Base-by-base conservation (phyloP, 768 basidiomycete species). In the Russula vinacea region DNA sequence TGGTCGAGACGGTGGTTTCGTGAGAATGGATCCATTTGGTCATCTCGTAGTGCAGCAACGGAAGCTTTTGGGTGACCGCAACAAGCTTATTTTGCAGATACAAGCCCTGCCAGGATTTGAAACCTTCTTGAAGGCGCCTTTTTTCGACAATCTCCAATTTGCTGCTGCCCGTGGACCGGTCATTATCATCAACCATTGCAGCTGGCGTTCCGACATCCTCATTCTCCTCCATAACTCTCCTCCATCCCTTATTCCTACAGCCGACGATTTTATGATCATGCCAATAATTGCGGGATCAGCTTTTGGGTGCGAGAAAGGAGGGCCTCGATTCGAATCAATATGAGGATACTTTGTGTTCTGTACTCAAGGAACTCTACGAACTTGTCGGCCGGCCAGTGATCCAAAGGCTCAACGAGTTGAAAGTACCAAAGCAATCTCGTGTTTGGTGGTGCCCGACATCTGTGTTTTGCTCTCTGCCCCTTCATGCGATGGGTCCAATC, bases 201-300 rank as follows among this genome's bases (percentile, higher is more conserved):
- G 3, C 35, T 56, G 55, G 55, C 55, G 55, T 29, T 42, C 55
- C 2, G 55, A 56, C 26, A 56, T 56, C 8, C 14, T 54, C 42
- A n/a, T 53, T 17, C 22, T 33, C 47, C 51, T 17, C 37, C 10
- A 45, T 44, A 32, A 63, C 40, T 17, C 37, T n/a, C 39, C 42
- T 26, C 17, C 59, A 5, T 52, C 40, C 1, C n/a, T 42, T n/a
- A 53, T 85, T 75, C 82, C 84, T 1, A 84, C 84, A 33, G 81
- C 85, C 73, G 77, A 85, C 40, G 40, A 19, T 29, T 56, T 13
- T 42, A 29, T 42, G 39, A 5, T 13, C 55, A 26, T 14, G 75
- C 83, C 79, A 29, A 80, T 74, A 17, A 74, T 82, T 84, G 14
- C 39, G 19, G 8, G 29, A 53, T 44, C 13, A 17, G 2, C 9